phyloP scores from a whole-genome alignment of 169 alveolate species.

The Eimeria sp. region DNA sequence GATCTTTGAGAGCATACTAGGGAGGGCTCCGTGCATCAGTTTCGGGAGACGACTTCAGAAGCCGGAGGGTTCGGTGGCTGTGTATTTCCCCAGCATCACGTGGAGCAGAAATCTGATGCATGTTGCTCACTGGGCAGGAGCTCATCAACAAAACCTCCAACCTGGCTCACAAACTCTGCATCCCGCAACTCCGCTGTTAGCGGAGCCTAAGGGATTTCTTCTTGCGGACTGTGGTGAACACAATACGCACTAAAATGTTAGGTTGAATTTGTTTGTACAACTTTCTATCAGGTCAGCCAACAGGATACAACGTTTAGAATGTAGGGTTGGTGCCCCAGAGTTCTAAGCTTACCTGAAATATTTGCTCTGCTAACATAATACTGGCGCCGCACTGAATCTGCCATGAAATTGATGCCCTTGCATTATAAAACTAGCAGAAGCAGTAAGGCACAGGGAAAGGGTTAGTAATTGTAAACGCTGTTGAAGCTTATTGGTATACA shows the following conservation, averaged over 20 bases:
- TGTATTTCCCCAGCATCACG: neutral
- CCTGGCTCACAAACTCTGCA: too few species aligned
- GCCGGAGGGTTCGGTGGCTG: too few species aligned
- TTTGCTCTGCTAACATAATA: neutral
- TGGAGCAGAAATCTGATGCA: neutral
- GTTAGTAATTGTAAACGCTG: neutral
- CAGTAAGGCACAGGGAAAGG: neutral
- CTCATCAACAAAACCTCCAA: too few species aligned
- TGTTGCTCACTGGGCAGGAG: neutral
- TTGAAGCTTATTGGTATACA: neutral
- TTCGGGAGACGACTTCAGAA: neutral
- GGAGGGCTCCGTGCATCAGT: too few species aligned
- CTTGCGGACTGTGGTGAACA: too few species aligned
- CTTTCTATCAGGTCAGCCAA: neutral
- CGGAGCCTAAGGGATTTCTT: too few species aligned
- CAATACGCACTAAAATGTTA: neutral
- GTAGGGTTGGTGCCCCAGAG: neutral
- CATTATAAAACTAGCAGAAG: neutral
- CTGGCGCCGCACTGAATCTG: neutral
- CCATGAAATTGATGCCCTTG: neutral
- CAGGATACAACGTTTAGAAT: neutral
- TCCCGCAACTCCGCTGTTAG: too few species aligned
- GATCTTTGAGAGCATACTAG: too few species aligned
- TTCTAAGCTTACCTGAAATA: neutral
- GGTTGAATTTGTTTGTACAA: neutral